phyloP scores from a whole-genome alignment of 148 eudicot genomes.

The Arctostaphylos glauca region DNA sequence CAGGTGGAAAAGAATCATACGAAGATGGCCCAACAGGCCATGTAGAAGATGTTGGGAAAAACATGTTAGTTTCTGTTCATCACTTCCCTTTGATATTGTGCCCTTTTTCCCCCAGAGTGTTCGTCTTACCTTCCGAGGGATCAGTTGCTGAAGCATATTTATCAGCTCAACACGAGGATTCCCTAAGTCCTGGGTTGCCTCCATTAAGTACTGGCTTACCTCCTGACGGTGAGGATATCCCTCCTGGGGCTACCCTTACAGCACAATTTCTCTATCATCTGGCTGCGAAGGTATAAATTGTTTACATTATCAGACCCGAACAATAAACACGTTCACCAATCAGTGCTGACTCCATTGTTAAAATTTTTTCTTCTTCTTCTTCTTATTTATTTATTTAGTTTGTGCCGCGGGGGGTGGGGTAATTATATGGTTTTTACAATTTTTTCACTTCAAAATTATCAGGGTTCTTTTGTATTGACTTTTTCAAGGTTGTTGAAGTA shows the following conservation, averaged over 20 bases:
- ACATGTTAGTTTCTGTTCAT: slow-evolving; percentile 60
- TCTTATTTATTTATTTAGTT: background rate
- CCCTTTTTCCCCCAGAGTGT: slow-evolving; percentile 82
- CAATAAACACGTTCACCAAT: background rate
- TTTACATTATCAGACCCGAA: background rate
- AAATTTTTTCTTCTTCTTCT: background rate
- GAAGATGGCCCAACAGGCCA: slow-evolving; percentile 36
- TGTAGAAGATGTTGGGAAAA: slow-evolving; percentile 34
- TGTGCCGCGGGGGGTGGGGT: background rate
- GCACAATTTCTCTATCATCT: slow-evolving; percentile 90
- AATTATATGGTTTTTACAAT: background rate
- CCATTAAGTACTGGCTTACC: slow-evolving; percentile 65
- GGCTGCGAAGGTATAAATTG: slow-evolving; percentile 62
- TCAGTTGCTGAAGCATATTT: slow-evolving; percentile 81
- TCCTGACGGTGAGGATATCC: slow-evolving; percentile 68
- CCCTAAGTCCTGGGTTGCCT: slow-evolving; percentile 90
- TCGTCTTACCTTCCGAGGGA: slow-evolving; percentile 95
- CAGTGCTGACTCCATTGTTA: background rate
- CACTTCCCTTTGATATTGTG: slow-evolving; percentile 91
- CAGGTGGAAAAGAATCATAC: slow-evolving; percentile 30
- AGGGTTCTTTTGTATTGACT: background rate
- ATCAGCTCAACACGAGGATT: slow-evolving; percentile 63
- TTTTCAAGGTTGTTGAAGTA: background rate
- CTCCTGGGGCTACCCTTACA: slow-evolving; percentile 82
- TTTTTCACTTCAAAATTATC: background rate